Base-by-base conservation (phyloP, 1,284 basidiomycete species). In the Cutaneotrichosporon cavernicola region DNA sequence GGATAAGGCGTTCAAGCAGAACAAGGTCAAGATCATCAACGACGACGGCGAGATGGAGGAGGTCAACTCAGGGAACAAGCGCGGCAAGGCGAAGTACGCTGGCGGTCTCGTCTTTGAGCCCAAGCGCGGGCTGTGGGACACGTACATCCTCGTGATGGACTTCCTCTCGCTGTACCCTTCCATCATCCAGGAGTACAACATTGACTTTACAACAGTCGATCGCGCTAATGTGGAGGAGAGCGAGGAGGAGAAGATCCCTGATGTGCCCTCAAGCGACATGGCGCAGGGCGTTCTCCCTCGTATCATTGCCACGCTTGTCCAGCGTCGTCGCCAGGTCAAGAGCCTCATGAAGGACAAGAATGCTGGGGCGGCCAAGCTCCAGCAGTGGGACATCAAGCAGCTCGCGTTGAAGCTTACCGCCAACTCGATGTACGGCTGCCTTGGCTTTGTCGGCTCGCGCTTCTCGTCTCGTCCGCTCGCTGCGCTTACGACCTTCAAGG, bases 351-450 rank as follows among this genome's bases (percentile, higher is more conserved):
- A 98, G 79, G 92, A 95, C 76, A 89, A 88, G 73, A 84, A 85
- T 9, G 87, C 87, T 7, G 85, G 90, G 0, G 85, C 86, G 0
- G 88, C 90, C 0, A 90, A 95, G 75, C 82, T 91, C 53, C 84
- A 92, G 62, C 94, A 94, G 89, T 95, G 89, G 76, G 92, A 99
- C 75, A 97, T 99, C 83, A 96, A 95, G 78, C 97, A 99, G 76
- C 89, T 92, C 77, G 97, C 97, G 6, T 84, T 99, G 64, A 99
- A 99, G 83, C 88, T 99, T 59, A 99, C 96, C 1, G 97, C 97
- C 65, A 99, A 99, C 84, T 96, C 92, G 84, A 99, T 99, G 96
- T 99, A 99, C 80, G 97, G 97, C 26, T 99, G 97, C 85, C 88
- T 99, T 34, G 97, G 97, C 61, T 99, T 98, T 78, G 92, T 96